These are phyloP conservation scores for Hygrophila difformis DNA, from an alignment of 257 asterid genomes.

Conservation along the genomic window DNA sequence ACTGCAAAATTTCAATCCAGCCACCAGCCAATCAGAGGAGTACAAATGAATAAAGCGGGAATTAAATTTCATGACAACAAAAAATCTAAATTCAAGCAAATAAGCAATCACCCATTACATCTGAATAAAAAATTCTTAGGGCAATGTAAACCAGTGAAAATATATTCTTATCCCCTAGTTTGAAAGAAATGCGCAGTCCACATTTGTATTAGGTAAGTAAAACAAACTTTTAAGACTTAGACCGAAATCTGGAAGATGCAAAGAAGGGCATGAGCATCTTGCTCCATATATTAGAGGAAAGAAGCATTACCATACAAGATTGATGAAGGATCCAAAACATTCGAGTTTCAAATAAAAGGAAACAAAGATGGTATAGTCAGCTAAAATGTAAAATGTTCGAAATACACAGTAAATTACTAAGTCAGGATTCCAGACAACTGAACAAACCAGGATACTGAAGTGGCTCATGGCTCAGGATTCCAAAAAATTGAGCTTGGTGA, in stretches of 20 bases:
- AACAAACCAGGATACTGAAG: slow-evolving; percentile 68
- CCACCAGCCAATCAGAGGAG: slow-evolving; percentile 65
- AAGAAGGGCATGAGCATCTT: neutral
- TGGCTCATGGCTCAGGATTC: slow-evolving; percentile 68
- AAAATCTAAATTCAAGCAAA: slow-evolving; percentile 3
- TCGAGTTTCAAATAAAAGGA: too few relatives aligned
- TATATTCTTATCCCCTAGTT: neutral
- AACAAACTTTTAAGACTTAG: too few relatives aligned
- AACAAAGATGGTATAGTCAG: too few relatives aligned
- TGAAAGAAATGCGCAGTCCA: too few relatives aligned
- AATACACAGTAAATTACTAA: too few relatives aligned
- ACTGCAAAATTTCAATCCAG: too few relatives aligned
- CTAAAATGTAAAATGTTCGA: neutral
- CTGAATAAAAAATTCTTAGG: slow-evolving; percentile 6
- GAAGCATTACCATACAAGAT: neutral
- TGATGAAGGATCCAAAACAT: neutral
- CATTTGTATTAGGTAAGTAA: too few relatives aligned
- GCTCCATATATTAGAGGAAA: neutral
- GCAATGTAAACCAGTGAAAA: slow-evolving; percentile 7
- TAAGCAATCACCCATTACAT: neutral
- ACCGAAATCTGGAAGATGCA: too few relatives aligned
- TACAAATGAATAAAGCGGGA: slow-evolving; percentile 15
- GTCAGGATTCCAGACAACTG: neutral
- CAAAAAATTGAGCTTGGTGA: slow-evolving; percentile 49
- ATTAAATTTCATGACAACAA: neutral